Conservation (phyloP, 805 yeast genomes). For the Zygosaccharomyces pseudorouxii region DNA sequence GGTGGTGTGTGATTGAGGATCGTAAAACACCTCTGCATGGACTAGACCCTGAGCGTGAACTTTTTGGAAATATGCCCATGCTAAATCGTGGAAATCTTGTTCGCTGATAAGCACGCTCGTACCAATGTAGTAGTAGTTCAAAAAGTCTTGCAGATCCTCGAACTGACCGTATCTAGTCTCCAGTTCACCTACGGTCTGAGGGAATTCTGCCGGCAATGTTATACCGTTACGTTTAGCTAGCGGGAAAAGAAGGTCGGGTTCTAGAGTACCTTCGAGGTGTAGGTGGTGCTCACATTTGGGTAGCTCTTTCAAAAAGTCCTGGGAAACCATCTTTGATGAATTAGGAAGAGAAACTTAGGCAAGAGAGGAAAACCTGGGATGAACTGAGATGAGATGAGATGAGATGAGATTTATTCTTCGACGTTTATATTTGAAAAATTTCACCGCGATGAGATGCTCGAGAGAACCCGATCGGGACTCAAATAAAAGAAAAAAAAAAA, state of each 20-base stretch:
- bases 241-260: slow-evolving; percentile 67
- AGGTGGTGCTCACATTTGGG: slow-evolving; percentile 89
- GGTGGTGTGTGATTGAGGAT: slow-evolving; percentile 78
- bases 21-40: slow-evolving; percentile 77
- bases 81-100: slow-evolving; percentile 70
- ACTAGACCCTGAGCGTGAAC: slow-evolving; percentile 55
- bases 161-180: slow-evolving; percentile 57
- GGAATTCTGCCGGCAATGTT: slow-evolving; percentile 57
- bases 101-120: slow-evolving; percentile 68
- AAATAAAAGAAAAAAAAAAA: background rate
- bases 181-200: slow-evolving; percentile 53
- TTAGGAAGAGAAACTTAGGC: background rate
- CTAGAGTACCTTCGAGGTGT: slow-evolving; percentile 78
- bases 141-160: slow-evolving; percentile 68
- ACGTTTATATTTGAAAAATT: background rate
- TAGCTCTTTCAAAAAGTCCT: slow-evolving; percentile 54
- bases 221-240: slow-evolving; percentile 63
- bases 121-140: slow-evolving; percentile 75
- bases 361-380: no score
- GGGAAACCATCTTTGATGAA: slow-evolving; percentile 14
- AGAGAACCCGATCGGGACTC: background rate
- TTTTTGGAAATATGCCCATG: slow-evolving; percentile 64
- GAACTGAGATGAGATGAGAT: background rate
- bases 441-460: background rate
- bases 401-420: background rate